A percentile compares a stretch with the other conserved stretches of the same genome.
Conservation (phyloP, 2,329 filamentous ascomycete species). For the Claviceps lovelessii region DNA sequence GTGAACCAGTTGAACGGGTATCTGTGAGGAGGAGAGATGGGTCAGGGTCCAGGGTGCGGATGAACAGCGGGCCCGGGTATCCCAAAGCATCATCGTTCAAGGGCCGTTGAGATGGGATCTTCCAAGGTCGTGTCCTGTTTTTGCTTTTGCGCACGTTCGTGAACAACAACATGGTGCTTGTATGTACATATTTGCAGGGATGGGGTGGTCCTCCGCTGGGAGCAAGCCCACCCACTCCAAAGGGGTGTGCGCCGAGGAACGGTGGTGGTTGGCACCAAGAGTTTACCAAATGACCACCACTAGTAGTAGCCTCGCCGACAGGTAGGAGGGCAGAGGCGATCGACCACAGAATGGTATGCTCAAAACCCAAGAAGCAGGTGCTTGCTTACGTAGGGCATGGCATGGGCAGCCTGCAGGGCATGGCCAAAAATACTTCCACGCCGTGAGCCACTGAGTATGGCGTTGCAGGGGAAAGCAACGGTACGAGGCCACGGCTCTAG, state of each 20-base stretch:
- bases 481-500: neutral
- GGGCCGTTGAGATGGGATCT: constrained; percentile 7
- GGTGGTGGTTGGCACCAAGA: neutral
- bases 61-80: constrained; percentile 1
- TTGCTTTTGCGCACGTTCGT: neutral
- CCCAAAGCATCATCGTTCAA: constrained; percentile 1
- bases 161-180: neutral
- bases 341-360: neutral
- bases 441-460: neutral
- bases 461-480: neutral
- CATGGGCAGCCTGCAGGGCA: neutral
- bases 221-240: neutral
- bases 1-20: constrained; percentile 3
- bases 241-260: constrained; percentile 1
- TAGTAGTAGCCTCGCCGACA: neutral
- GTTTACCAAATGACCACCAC: neutral
- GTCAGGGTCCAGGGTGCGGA: constrained; percentile 2
- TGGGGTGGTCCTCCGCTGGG: neutral
- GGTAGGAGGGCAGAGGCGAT: neutral
- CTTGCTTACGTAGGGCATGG: neutral
- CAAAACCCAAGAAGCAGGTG: neutral
- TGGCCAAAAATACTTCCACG: neutral
- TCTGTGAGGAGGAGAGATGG: constrained; percentile 4
- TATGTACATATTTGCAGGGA: neutral
- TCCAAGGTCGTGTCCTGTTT: constrained; percentile 1